Conservation (phyloP, 768 basidiomycete genomes). For the Pisolithus albus region DNA sequence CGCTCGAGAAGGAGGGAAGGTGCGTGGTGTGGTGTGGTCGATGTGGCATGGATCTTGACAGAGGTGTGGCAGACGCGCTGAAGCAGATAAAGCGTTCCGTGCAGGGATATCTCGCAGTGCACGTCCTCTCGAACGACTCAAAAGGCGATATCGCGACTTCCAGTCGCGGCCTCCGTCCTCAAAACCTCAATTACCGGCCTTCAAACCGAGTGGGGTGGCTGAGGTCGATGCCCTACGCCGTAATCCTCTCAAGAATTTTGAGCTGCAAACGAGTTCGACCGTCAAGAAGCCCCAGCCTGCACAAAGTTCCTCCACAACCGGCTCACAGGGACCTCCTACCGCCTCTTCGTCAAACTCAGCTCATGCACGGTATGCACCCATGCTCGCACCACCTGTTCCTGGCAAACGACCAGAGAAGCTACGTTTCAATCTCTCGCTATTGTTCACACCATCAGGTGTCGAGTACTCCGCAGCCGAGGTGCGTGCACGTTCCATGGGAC, state of each 20-base stretch:
- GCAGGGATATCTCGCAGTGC: slow-evolving; percentile 78
- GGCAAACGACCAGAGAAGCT: slow-evolving; percentile 69
- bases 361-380: slow-evolving; percentile 54
- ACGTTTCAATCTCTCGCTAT: slow-evolving; percentile 57
- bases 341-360: slow-evolving; percentile 31
- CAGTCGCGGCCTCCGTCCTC: slow-evolving; percentile 41
- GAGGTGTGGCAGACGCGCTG: slow-evolving; percentile 43
- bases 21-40: slow-evolving; percentile 35
- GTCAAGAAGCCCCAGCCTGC: slow-evolving; percentile 11
- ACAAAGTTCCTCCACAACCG: slow-evolving; percentile 10
- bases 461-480: slow-evolving; percentile 87
- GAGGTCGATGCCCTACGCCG: slow-evolving; percentile 28
- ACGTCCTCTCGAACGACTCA: slow-evolving; percentile 77
- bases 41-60: slow-evolving; percentile 5
- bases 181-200: slow-evolving; percentile 19
- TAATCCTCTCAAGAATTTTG: slow-evolving; percentile 33
- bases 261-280: slow-evolving; percentile 26
- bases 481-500: slow-evolving; percentile 72
- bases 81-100: slow-evolving; percentile 77
- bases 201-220: slow-evolving; percentile 20
- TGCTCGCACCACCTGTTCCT: slow-evolving; percentile 63
- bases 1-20: slow-evolving; percentile 73
- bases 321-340: slow-evolving; percentile 21
- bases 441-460: slow-evolving; percentile 68
- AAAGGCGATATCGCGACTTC: slow-evolving; percentile 76